phyloP scores from a whole-genome alignment of 495 filamentous ascomycete genomes.

The Lasiosphaeris hirsuta region DNA sequence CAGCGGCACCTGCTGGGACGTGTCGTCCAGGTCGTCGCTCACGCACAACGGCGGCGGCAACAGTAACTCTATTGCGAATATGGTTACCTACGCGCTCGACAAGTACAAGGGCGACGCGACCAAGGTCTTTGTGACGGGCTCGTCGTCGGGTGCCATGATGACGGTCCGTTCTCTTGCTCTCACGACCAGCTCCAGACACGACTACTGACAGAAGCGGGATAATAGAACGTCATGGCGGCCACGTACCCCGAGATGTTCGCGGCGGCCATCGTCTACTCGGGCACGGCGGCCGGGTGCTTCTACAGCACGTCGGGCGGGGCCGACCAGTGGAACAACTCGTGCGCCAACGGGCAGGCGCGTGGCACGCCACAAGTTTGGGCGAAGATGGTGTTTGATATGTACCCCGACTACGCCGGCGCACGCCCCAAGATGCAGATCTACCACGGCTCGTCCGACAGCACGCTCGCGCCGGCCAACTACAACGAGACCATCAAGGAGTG shows the following conservation, averaged over 20 bases:
- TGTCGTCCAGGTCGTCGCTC: neutral
- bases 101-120: slow-evolving; percentile 1
- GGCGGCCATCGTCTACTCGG: slow-evolving; percentile 38
- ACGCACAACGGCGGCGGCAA: slow-evolving; percentile 12
- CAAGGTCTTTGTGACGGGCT: neutral
- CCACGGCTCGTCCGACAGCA: slow-evolving; percentile 44
- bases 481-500: slow-evolving; percentile 48
- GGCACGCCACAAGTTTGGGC: slow-evolving; percentile 40
- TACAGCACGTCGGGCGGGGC: slow-evolving; percentile 27
- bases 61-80: neutral
- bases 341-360: slow-evolving; percentile 29
- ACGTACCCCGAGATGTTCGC: slow-evolving; percentile 43
- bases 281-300: slow-evolving; percentile 38
- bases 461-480: slow-evolving; percentile 42
- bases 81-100: slow-evolving; percentile 4
- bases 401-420: slow-evolving; percentile 23
- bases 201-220: too few species aligned
- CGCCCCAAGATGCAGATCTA: slow-evolving; percentile 54
- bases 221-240: slow-evolving; percentile 33
- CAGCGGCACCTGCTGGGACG: slow-evolving; percentile 12
- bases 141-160: slow-evolving; percentile 6
- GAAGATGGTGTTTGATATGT: slow-evolving; percentile 35
- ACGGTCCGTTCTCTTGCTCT: neutral
- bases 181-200: too few species aligned
- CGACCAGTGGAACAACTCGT: slow-evolving; percentile 33